Evolutionary conservation across 192 early-diverging fungal genomes (phyloP).

Genomic region (Diversispora epigaea): DNA sequence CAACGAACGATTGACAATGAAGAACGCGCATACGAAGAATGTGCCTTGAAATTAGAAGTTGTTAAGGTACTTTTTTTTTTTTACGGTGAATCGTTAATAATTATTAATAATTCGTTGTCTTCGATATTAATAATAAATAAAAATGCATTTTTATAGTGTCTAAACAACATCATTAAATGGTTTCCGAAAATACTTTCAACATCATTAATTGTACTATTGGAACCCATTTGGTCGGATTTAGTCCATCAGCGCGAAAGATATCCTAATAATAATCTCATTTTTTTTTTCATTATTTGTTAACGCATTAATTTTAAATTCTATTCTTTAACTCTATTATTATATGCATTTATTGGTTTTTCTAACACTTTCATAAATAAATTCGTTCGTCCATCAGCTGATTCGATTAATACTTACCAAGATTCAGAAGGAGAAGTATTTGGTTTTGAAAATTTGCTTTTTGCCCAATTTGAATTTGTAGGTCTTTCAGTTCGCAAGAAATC

Average conservation of each 20-base stretch:
- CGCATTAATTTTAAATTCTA: neutral
- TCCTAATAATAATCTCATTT: constrained; percentile 17
- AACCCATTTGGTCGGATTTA: constrained; percentile 74
- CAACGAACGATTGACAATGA: constrained; percentile 46
- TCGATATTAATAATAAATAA: neutral
- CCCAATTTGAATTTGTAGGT: constrained; percentile 67
- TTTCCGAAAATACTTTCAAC: constrained; percentile 64
- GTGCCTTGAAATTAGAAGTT: constrained; percentile 71
- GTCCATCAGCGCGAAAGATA: constrained; percentile 57
- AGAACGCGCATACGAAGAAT: constrained; percentile 55
- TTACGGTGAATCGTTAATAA: neutral
- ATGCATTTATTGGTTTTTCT: neutral
- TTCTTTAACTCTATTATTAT: constrained; percentile 10
- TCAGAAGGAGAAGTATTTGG: constrained; percentile 71
- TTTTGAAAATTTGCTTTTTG: constrained; percentile 65
- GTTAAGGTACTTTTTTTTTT: constrained; percentile 53
- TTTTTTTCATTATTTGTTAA: neutral
- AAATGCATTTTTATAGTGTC: constrained; percentile 42
- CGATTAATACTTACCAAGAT: constrained; percentile 56
- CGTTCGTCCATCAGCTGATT: constrained; percentile 43
- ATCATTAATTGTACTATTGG: constrained; percentile 54
- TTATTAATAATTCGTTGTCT: neutral
- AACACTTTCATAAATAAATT: constrained; percentile 43
- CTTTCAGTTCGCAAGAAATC: constrained; percentile 54
- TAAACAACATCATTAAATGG: constrained; percentile 57